These are phyloP conservation scores for Atractiella rhizophila DNA, from an alignment of 768 basidiomycete species.

Conservation along the genomic window DNA sequence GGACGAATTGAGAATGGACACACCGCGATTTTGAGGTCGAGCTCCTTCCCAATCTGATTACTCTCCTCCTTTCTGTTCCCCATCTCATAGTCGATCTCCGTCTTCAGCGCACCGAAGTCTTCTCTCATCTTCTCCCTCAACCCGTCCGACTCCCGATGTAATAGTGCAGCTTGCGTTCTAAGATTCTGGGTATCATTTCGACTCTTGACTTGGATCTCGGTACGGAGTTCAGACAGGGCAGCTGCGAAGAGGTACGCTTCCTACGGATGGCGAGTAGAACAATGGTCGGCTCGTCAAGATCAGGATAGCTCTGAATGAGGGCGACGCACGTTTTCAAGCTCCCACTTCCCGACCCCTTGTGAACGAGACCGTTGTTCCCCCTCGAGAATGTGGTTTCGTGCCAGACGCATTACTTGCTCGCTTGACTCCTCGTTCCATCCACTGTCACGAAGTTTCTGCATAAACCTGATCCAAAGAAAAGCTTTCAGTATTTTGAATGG, in stretches of 20 bases:
- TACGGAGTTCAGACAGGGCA: constrained; percentile 65
- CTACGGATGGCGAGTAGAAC: constrained; percentile 33
- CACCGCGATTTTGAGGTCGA: constrained; percentile 60
- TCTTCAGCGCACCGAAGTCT: constrained; percentile 61
- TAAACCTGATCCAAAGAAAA: too few relatives aligned
- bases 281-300: too few relatives aligned
- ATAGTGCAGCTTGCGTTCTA: constrained; percentile 42
- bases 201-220: constrained; percentile 55
- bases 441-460: too few relatives aligned
- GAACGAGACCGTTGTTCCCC: too few relatives aligned
- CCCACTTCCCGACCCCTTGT: too few relatives aligned
- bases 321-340: too few relatives aligned
- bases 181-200: constrained; percentile 67
- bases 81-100: constrained; percentile 91
- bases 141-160: constrained; percentile 63
- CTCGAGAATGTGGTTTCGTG: too few relatives aligned
- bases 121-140: constrained; percentile 82
- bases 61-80: constrained; percentile 81
- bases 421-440: too few relatives aligned
- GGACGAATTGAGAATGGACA: too few relatives aligned
- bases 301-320: too few relatives aligned
- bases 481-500: too few relatives aligned
- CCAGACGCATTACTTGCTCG: too few relatives aligned
- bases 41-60: constrained; percentile 52
- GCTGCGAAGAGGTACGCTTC: constrained; percentile 91